Percentiles rank a stretch among this genome's conserved stretches.
Evolutionary conservation across 176 grass and related monocot genomes (phyloP).

Genomic region (Bonia amplexicaulis): DNA sequence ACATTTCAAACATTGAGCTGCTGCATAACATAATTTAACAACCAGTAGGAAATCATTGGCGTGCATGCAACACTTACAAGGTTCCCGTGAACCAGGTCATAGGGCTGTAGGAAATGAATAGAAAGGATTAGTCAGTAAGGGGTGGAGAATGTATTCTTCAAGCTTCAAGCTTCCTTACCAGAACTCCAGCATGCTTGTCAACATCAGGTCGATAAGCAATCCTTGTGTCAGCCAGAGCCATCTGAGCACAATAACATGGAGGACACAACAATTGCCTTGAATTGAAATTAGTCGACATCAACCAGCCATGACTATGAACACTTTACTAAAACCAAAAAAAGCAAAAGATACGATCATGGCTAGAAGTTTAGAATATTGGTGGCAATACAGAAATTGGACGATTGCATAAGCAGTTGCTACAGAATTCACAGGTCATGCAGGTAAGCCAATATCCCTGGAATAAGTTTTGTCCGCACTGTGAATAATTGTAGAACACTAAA

Average conservation of each 20-base stretch:
- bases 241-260: slow-evolving; percentile 47
- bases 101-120: slow-evolving; percentile 56
- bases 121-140: slow-evolving; percentile 2
- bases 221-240: slow-evolving; percentile 48
- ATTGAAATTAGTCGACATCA: slow-evolving; percentile 25
- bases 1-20: neutral
- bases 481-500: neutral
- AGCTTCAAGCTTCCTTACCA: slow-evolving; percentile 48
- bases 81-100: slow-evolving; percentile 87
- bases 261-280: slow-evolving; percentile 23
- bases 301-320: neutral
- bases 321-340: slow-evolving; percentile 44
- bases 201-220: slow-evolving; percentile 38
- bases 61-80: slow-evolving; percentile 57
- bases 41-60: neutral
- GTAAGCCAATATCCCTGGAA: neutral
- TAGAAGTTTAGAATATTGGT: neutral
- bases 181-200: slow-evolving; percentile 50
- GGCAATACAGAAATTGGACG: neutral
- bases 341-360: neutral
- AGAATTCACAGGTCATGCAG: neutral
- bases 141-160: neutral
- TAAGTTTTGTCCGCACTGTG: neutral
- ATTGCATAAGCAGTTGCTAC: neutral
- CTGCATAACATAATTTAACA: neutral